phyloP scores from a whole-genome alignment of 2,329 filamentous ascomycete genomes.

The Colletotrichum sp. region DNA sequence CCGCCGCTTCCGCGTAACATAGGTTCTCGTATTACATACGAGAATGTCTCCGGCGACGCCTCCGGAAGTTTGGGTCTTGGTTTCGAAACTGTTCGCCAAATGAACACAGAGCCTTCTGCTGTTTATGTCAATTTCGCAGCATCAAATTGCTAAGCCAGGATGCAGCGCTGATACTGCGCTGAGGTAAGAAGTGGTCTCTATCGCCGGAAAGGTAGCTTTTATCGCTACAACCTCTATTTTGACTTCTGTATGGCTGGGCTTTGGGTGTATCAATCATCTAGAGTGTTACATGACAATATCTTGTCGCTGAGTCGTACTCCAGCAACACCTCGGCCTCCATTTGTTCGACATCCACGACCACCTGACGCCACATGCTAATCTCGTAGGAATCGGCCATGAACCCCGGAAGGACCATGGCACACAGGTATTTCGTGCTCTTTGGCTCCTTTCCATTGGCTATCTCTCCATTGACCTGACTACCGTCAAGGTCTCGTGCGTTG shows the following conservation, averaged over 20 bases:
- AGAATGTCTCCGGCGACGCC: background rate
- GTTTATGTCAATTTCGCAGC: background rate
- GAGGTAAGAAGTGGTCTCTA: background rate
- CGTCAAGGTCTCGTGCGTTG: slow-evolving; percentile 23
- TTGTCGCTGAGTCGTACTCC: slow-evolving; percentile 46
- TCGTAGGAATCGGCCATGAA: slow-evolving; percentile 40
- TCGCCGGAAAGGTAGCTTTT: accelerated
- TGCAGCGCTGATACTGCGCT: background rate
- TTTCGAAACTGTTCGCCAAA: background rate
- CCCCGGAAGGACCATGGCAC: slow-evolving; percentile 38
- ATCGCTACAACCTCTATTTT: background rate
- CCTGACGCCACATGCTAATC: slow-evolving; percentile 42
- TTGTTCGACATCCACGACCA: slow-evolving; percentile 31
- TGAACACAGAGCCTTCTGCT: background rate
- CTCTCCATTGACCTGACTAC: slow-evolving; percentile 15
- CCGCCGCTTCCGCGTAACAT: background rate
- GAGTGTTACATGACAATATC: slow-evolving; percentile 40
- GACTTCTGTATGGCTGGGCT: background rate
- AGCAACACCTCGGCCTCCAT: slow-evolving; percentile 47
- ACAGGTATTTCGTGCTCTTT: slow-evolving; percentile 32
- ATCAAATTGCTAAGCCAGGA: background rate
- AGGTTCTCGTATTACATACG: background rate
- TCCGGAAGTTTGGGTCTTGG: background rate
- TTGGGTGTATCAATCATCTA: background rate
- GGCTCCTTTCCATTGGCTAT: background rate